Evolutionary conservation across 2,329 filamentous ascomycete genomes (phyloP), one percentile per base, ranked within the genome.

Genomic region (Escovopsis sp.): DNA sequence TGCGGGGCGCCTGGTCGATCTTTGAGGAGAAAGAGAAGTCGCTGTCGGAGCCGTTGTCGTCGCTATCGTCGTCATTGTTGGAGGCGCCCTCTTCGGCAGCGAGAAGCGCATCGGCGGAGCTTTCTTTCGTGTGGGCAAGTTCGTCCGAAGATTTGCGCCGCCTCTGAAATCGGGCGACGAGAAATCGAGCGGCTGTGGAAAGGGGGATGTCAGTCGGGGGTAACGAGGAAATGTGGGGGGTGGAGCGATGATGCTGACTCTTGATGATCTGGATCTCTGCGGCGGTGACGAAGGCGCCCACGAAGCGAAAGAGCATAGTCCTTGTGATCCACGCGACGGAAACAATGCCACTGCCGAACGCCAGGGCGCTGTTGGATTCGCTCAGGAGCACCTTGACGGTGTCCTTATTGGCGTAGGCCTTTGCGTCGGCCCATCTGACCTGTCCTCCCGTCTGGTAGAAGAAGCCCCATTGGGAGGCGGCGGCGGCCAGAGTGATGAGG

Each of bases 401-500:
- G 35, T 59, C 57, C 39, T 53, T 51, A 44, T 51, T 53, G 27
- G 57, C 53, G 35, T 57, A 57, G 10, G 52, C 40, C 33, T 47
- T 45, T 11, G 53, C 57, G 42, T 59, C 57, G 27, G 48, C 49
- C 57, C 57, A 59, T 39, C 58, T 51, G 9, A 59, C 45, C 41
- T 58, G 54, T 25, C 54, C 56, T 12, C 57, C 57, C 0, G 57
- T 57, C 39, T 57, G 50, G 38, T 48, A 45, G 39, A 47, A 59
- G 38, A 59, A 59, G 24, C 56, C 55, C 10, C 58, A 45, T 39
- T 59, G 55, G 6, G 56, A 57, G 3, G 57, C 46, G 15, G 55
- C 55, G 15, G 53, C 57, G 36, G 47, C 46, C 13, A 56, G 39
- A 1, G 51, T 51, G 7, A 58, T 39, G 12, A 57, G 24, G 20